These are phyloP conservation scores for Aspergillus sparsus DNA, from an alignment of 495 filamentous ascomycete species.

Conservation along the genomic window DNA sequence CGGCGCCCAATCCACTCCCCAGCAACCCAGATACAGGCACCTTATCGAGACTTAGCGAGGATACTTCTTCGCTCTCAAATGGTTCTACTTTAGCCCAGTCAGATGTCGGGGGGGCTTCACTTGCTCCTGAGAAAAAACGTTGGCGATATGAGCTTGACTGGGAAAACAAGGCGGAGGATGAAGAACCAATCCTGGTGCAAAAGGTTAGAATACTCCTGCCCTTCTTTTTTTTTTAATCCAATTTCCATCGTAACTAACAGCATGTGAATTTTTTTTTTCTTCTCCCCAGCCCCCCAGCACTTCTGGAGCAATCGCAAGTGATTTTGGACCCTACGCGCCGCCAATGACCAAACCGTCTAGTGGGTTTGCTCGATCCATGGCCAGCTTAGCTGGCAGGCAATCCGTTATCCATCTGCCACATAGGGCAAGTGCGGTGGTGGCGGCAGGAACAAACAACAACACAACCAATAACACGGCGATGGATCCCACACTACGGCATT, in stretches of 20 bases:
- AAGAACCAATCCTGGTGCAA: slow-evolving; percentile 86
- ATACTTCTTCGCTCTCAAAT: slow-evolving; percentile 47
- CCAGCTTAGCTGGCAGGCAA: slow-evolving; percentile 65
- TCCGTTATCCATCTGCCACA: slow-evolving; percentile 49
- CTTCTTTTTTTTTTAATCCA: neutral
- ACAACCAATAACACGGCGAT: slow-evolving; percentile 50
- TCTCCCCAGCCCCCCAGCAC: slow-evolving; percentile 41
- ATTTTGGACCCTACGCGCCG: slow-evolving; percentile 48
- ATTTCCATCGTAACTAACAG: neutral
- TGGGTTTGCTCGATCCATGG: slow-evolving; percentile 84
- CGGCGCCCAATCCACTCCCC: slow-evolving; percentile 21
- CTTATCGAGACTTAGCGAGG: slow-evolving; percentile 60
- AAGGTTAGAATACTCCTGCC: slow-evolving; percentile 51
- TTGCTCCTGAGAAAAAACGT: slow-evolving; percentile 53
- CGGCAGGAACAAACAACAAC: slow-evolving; percentile 23
- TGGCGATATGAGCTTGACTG: slow-evolving; percentile 90
- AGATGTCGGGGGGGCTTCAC: slow-evolving; percentile 35
- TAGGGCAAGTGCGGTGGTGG: slow-evolving; percentile 21
- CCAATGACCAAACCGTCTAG: slow-evolving; percentile 55
- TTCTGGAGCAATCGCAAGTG: slow-evolving; percentile 52
- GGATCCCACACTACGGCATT: slow-evolving; percentile 75
- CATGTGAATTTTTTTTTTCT: slow-evolving; percentile 9
- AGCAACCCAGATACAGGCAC: slow-evolving; percentile 36
- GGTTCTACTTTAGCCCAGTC: slow-evolving; percentile 45
- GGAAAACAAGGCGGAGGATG: slow-evolving; percentile 67